Evolutionary conservation across 176 grass and related monocot genomes (phyloP), one percentile per base, ranked within the genome.

Genomic region (Chrysopogon serrulatus): DNA sequence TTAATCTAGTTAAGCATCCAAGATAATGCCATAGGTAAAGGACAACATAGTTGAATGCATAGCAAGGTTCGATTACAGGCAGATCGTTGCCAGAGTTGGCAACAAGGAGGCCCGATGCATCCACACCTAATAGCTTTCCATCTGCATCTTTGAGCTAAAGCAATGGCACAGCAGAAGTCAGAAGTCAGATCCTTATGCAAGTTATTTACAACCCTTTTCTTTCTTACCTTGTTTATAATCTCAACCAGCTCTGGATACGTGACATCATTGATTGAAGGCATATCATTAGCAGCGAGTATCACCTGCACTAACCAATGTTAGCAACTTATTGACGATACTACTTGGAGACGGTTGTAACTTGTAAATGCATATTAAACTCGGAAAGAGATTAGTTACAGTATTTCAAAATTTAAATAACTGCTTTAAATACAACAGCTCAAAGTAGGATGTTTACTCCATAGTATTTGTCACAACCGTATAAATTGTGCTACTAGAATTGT

Each of bases 1-100:
- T 21, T 57, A 17, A 39, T 49, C 17, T 68, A 61, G 44, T 69
- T 70, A 67, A 67, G 34, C 11, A 68, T 77, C 31, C 41, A 32
- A 87, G 16, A 34, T 23, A 43, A 69, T 53, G 23, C 19, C 9
- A 56, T 31, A 26, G 10, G 73, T 36, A 26, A 10, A 78, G 31
- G 16, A 39, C 5, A 74, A 16, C 63, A 71, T 8, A 77, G 24
- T 73, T 41, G 53, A 72, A 83, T 24, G 24, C 19, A 31, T 44
- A 62, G 71, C 33, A 53, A 59, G 69, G 73, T 81, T 70, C 2
- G 2, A 32, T 92, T 88, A 96, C 91, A 65, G 96, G 96, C 63
- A 99, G 84, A 89, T 99, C 96, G 68, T 99, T 99, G 51, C 91
- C 93, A 81, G 96, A 99, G 87, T 96, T 96, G 74, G 86, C 96